phyloP scores from a whole-genome alignment of 2,329 filamentous ascomycete species.

The Cercospora berteroae region DNA sequence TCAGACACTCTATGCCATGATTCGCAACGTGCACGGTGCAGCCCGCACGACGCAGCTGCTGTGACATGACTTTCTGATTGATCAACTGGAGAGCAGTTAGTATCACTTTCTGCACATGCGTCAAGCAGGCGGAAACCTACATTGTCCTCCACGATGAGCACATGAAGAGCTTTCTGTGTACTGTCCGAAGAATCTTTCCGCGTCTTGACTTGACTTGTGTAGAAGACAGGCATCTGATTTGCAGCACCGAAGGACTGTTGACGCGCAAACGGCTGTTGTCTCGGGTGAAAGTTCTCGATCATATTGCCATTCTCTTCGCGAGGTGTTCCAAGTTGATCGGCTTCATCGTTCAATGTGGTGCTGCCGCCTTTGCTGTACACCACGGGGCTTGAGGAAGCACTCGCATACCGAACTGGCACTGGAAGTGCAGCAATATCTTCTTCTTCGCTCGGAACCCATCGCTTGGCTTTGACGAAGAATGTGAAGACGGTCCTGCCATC shows the following conservation, averaged over 20 bases:
- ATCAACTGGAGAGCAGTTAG: constrained; percentile 16
- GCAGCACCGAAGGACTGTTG: constrained; percentile 4
- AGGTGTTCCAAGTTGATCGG: constrained; percentile 1
- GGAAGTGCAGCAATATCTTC: background rate
- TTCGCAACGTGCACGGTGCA: constrained; percentile 36
- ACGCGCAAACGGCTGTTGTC: constrained; percentile 4
- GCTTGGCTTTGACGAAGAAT: constrained; percentile 44
- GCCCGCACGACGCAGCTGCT: constrained; percentile 30
- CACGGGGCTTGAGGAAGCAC: constrained; percentile 30
- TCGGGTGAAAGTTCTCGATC: constrained; percentile 18
- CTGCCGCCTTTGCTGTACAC: constrained; percentile 30
- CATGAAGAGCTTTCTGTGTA: constrained; percentile 27
- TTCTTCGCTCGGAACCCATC: constrained; percentile 19
- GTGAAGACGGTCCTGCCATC: constrained; percentile 46
- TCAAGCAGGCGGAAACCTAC: constrained; percentile 1
- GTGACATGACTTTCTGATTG: constrained; percentile 37
- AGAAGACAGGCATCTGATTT: background rate
- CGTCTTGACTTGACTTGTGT: background rate
- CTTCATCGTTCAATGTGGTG: constrained; percentile 11
- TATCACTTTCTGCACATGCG: background rate
- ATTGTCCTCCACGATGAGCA: constrained; percentile 38
- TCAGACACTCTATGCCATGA: constrained; percentile 37
- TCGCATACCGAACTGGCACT: constrained; percentile 19
- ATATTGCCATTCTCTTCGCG: constrained; percentile 12
- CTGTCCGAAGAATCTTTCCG: background rate